Evolutionary conservation across 352 stramenopile genomes (phyloP), one percentile per base, ranked within the genome.

Genomic region (Globisporangium sylvaticum): DNA sequence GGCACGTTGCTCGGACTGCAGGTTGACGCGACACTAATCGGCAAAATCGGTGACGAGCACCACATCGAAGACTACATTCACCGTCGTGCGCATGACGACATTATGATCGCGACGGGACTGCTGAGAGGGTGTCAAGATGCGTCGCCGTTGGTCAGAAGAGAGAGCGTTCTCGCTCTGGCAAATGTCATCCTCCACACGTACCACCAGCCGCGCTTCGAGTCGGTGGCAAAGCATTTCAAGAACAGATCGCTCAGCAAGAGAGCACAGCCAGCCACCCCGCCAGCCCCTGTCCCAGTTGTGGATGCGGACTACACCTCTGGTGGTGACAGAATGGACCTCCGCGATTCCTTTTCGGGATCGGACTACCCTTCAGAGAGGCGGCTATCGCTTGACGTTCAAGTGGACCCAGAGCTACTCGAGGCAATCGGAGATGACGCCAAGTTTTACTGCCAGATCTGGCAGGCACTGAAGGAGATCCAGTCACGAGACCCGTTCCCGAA

Each of bases 1-100:
- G 92, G 92, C 14, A 95, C 83, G 61, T 73, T 99, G 7, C 86
- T 99, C 48, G 92, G 94, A 1, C 79, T 91, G 15, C 82, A 90
- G 62, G 87, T 87, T 46, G 84, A 92, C 48, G 76, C 77, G 1
- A 83, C 76, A 14, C 59, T 76, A 32, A 81, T 85, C 37, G 72
- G 76, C 1, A 86, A 82, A 22, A 72, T 81, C 0, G 71, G 84
- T 54, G 80, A 87, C 62, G 42, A 73, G 37, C 75, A 75, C 34
- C 58, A 84, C 20, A 67, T 91, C 32, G 78, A 90, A 32, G 83
- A 90, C 58, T 90, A 90, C 42, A 69, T 90, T 24, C 72, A 69
- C 1, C 78, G 88, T 52, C 75, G 83, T 34, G 83, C 76, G 1
- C 85, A 87, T 27, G 83, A 81, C 24, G 82, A 95, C 42, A 87